Evolutionary conservation across 352 stramenopile genomes (phyloP).

Genomic region (Pythium phragmitis): DNA sequence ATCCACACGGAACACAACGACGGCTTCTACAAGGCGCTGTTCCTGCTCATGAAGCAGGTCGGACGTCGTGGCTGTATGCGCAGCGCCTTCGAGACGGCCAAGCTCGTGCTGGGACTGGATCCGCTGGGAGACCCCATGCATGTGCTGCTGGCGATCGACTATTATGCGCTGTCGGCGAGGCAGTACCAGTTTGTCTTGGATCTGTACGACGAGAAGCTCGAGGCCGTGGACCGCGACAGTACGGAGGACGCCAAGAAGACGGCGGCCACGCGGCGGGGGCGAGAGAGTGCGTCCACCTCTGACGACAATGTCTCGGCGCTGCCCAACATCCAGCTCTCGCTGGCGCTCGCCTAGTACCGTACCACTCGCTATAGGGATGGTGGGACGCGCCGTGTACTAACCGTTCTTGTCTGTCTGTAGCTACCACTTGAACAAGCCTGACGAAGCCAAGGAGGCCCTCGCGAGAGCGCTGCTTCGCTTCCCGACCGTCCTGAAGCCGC

Average conservation of each 20-base stretch:
- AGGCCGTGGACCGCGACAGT: slow-evolving; percentile 48
- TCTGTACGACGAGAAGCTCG: slow-evolving; percentile 52
- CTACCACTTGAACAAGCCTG: slow-evolving; percentile 61
- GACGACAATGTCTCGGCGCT: slow-evolving; percentile 47
- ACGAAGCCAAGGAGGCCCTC: slow-evolving; percentile 59
- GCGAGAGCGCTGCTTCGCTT: slow-evolving; percentile 63
- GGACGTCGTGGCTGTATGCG: slow-evolving; percentile 77
- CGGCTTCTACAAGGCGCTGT: slow-evolving; percentile 74
- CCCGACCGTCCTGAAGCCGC: slow-evolving; percentile 63
- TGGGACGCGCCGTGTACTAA: neutral
- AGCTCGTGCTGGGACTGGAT: slow-evolving; percentile 71
- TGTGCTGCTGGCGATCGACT: slow-evolving; percentile 78
- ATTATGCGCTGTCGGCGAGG: slow-evolving; percentile 76
- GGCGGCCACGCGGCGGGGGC: too few relatives aligned
- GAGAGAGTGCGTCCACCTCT: neutral
- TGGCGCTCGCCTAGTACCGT: slow-evolving; percentile 69
- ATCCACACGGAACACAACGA: slow-evolving; percentile 74
- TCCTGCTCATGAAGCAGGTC: slow-evolving; percentile 84
- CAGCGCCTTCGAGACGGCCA: slow-evolving; percentile 83
- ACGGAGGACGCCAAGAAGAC: neutral
- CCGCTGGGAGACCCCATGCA: slow-evolving; percentile 80
- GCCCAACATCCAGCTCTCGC: slow-evolving; percentile 74
- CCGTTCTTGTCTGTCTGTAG: slow-evolving; percentile 31
- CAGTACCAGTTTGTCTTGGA: slow-evolving; percentile 82
- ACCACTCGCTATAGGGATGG: neutral